Base-by-base conservation (phyloP, 306 rosid species). In the Notholithocarpus densiflorus region DNA sequence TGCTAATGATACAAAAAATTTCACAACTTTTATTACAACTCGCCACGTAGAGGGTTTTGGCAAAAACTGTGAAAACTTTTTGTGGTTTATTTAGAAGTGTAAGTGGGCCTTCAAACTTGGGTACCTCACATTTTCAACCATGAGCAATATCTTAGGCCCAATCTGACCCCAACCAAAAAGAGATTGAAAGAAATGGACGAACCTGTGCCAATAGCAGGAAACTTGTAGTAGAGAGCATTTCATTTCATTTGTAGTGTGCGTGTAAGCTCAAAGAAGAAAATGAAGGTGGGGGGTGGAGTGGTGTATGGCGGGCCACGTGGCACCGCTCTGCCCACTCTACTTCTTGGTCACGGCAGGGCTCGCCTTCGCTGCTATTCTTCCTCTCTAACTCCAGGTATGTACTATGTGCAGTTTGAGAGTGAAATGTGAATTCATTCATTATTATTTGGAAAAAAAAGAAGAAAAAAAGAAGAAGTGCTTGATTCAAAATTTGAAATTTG, bases 251-350 rank as follows among this genome's bases (percentile, higher is more conserved):
- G 45, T 40, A 1, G 52, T 2, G 15, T 45, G 15, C 0, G 53
- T 12, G 61, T 80, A 26, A 77, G 57, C 65, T 40, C 45, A 3
- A 56, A 29, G 61, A 9, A 54, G 55, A 74, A 59, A 81, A 90
- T 94, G 97, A 87, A 87, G 88, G 12, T 86, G 37, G 88, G 93
- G 56, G 94, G 96, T 77, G 94, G 90, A 68, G 87, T 90, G 72
- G 80, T 94, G 80, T 86, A 60, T 69, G 97, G 92, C 40, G 83
- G 84, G 74, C 76, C 97, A 79, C 87, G 93, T 69, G 81, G 89
- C 87, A 82, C 83, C 87, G 88, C 80, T 57, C 85, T 86, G 31
- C 96, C 97, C 27, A 70, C 86, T 13, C 85, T 86, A 7, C 85
- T 90, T 74, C 84, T 91, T 64, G 70, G 87, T 79, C 83, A 76